Evolutionary conservation across 2,329 filamentous ascomycete species (phyloP), one percentile per base, ranked within the genome.

Genomic region (Verticillium nonalfalfae): DNA sequence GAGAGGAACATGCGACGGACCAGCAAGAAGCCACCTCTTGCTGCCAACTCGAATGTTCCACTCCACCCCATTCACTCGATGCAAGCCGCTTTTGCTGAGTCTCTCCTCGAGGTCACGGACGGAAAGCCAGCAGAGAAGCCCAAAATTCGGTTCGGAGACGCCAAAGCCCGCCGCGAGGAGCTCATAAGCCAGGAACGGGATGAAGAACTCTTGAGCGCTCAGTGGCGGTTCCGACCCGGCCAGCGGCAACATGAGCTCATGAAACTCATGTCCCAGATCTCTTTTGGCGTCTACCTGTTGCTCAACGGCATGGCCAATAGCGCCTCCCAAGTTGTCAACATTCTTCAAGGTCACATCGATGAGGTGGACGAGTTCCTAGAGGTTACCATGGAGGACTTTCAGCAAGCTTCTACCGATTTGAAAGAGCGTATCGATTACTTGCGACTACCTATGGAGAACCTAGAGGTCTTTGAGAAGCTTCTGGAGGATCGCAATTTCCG

Each of bases 281-380:
- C 92, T 1, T 98, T 98, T 73, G 94, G 95, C 21, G 88, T 98
- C 40, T 93, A 97, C 73, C 80, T 98, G 55, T 78, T 98, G 61
- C 85, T 96, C 60, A 88, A 93, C 69, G 87, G 88, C 63, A 85
- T 96, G 73, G 93, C 95, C 59, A 96, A 94, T 74, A 96, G 91
- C 67, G 90, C 96, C 67, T 82, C 87, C 38, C 91, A 96, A 72
- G 94, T 97, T 13, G 88, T 97, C 65, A 87, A 84, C 66, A 98
- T 98, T 59, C 81, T 98, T 61, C 92, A 97, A 71, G 87, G 86
- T 14, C 94, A 98, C 73, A 95, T 98, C 63, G 91, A 97, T 70
- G 94, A 98, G 74, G 86, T 98, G 35, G 95, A 98, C 74, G 88
- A 90, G 68, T 97, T 97, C 70, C 79, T 98, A 38, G 91, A 96